Percentiles rank a stretch among this genome's conserved stretches.
These are phyloP conservation scores for Cadophora malorum DNA, from an alignment of 2,329 filamentous ascomycete species.

Conservation along the genomic window DNA sequence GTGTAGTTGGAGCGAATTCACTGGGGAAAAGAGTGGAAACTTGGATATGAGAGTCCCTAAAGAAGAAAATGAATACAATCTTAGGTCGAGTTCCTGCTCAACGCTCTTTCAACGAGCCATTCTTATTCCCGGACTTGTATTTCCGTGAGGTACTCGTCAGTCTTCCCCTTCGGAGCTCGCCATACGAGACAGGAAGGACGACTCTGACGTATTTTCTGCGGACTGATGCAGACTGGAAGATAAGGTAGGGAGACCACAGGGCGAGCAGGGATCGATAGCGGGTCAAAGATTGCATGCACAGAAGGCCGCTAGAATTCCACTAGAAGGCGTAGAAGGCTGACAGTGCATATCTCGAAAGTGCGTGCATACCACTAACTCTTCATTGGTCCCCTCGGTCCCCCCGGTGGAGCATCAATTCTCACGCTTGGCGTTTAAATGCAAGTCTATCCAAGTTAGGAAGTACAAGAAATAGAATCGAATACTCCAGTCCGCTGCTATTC, in stretches of 20 bases:
- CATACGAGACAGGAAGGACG: neutral
- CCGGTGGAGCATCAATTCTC: neutral
- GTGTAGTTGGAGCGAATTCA: neutral
- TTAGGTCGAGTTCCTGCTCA: neutral
- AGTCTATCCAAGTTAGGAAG: neutral
- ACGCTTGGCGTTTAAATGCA: neutral
- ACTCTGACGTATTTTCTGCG: slow-evolving; percentile 10
- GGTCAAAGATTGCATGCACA: slow-evolving; percentile 1
- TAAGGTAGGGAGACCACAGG: neutral
- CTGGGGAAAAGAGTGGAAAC: slow-evolving; percentile 10
- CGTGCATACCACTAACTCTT: slow-evolving; percentile 5
- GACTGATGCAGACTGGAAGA: neutral
- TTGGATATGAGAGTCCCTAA: neutral
- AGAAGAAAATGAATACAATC: neutral
- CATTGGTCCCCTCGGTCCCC: slow-evolving; percentile 7
- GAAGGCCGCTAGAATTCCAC: slow-evolving; percentile 11
- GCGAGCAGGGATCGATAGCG: neutral
- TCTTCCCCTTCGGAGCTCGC: neutral
- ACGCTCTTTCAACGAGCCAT: neutral
- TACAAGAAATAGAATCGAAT: neutral
- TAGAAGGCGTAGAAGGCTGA: slow-evolving; percentile 17
- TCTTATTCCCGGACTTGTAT: neutral
- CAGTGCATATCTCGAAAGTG: slow-evolving; percentile 4
- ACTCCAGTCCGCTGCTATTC: no score
- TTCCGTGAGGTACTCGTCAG: neutral